These are phyloP conservation scores for Suhomyces bokatorum DNA, from an alignment of 1,139 yeast genomes.

Conservation along the genomic window DNA sequence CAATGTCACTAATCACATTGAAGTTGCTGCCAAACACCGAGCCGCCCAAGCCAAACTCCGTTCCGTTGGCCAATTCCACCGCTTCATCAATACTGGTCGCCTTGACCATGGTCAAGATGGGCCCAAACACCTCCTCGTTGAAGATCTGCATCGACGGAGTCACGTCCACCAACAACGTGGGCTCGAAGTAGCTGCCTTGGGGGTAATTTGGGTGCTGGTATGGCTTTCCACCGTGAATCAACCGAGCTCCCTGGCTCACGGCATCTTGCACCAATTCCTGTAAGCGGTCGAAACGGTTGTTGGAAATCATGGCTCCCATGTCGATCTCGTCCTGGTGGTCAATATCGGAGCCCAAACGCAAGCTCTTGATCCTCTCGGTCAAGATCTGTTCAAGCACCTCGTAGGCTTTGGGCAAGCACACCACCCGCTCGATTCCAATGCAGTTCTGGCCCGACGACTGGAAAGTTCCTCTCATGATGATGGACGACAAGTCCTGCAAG, in stretches of 20 bases:
- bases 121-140: slow-evolving; percentile 76
- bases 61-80: slow-evolving; percentile 76
- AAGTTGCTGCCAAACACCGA: slow-evolving; percentile 77
- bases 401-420: slow-evolving; percentile 70
- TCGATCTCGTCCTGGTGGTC: slow-evolving; percentile 89
- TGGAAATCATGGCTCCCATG: slow-evolving; percentile 93
- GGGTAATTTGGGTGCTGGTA: slow-evolving; percentile 31
- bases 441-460: slow-evolving; percentile 98
- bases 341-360: slow-evolving; percentile 86
- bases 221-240: slow-evolving; percentile 77
- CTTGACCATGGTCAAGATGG: slow-evolving; percentile 74
- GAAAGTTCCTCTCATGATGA: slow-evolving; percentile 89
- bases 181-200: slow-evolving; percentile 82
- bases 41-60: slow-evolving; percentile 88
- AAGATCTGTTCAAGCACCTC: slow-evolving; percentile 59
- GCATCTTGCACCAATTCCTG: slow-evolving; percentile 73
- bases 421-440: slow-evolving; percentile 92
- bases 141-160: slow-evolving; percentile 78
- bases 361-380: slow-evolving; percentile 52
- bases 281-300: slow-evolving; percentile 64
- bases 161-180: slow-evolving; percentile 83
- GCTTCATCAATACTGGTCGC: slow-evolving; percentile 71
- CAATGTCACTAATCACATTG: slow-evolving; percentile 58
- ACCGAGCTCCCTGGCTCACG: slow-evolving; percentile 73
- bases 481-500: slow-evolving; percentile 65